Conservation (phyloP, 805 yeast species). For the Gaillardinia entomophila region DNA sequence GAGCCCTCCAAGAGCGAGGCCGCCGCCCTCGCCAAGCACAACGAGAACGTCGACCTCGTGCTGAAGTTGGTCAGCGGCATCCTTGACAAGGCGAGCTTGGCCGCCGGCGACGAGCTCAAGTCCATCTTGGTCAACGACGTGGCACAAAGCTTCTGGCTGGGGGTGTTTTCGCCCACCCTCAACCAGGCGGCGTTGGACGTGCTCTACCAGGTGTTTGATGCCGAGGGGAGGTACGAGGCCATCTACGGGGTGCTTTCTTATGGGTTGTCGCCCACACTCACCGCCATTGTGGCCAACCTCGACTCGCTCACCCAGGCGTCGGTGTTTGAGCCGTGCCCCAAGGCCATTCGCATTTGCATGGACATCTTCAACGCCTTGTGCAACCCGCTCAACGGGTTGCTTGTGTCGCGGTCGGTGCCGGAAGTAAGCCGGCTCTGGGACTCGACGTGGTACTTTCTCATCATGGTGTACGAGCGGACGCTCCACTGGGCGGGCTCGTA, state of each 20-base stretch:
- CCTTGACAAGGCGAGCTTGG: constrained; percentile 28
- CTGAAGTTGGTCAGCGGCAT: constrained; percentile 13
- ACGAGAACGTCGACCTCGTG: constrained; percentile 18
- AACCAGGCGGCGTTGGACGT: constrained; percentile 69
- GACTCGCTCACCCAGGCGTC: constrained; percentile 39
- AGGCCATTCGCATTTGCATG: constrained; percentile 67
- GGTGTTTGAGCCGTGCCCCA: constrained; percentile 68
- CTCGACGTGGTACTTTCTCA: constrained; percentile 64
- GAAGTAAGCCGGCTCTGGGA: constrained; percentile 54
- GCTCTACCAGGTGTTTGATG: constrained; percentile 71
- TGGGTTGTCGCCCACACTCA: constrained; percentile 41
- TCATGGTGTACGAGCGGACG: constrained; percentile 62
- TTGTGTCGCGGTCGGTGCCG: constrained; percentile 12
- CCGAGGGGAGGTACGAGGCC: constrained; percentile 70
- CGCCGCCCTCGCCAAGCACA: constrained; percentile 25
- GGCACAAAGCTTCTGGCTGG: constrained; percentile 66
- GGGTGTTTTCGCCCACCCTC: constrained; percentile 60
- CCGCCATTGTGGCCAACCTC: constrained; percentile 44
- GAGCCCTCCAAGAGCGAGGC: constrained; percentile 11
- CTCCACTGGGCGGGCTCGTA: constrained; percentile 69
- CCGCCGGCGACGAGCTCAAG: constrained; percentile 20
- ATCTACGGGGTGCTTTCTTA: constrained; percentile 47
- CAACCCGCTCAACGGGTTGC: constrained; percentile 62
- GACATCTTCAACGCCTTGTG: constrained; percentile 61
- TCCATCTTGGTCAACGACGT: constrained; percentile 27